phyloP scores from a whole-genome alignment of 495 filamentous ascomycete species.

The Beverwykella pulmonaria region DNA sequence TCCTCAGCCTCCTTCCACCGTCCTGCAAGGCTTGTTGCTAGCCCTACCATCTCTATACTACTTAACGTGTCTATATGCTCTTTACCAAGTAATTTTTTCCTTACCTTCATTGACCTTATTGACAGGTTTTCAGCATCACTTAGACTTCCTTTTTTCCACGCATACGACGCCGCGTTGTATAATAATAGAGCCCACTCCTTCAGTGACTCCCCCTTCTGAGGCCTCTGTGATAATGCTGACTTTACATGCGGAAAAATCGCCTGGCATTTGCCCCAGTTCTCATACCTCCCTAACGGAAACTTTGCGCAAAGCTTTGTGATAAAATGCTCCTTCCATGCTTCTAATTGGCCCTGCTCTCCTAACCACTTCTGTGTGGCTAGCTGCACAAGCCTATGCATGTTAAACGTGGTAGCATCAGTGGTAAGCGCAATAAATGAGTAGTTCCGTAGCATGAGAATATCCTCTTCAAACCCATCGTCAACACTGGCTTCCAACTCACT shows the following conservation, averaged over 20 bases:
- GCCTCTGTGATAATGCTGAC: conserved; percentile 17
- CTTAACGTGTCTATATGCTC: conserved; percentile 22
- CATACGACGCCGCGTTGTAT: conserved; percentile 15
- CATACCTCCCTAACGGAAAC: conserved; percentile 46
- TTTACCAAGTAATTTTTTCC: conserved; percentile 18
- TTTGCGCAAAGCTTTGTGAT: conserved; percentile 44
- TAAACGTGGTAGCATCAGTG: conserved; percentile 39
- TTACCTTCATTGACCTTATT: conserved; percentile 1
- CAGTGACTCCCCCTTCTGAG: conserved; percentile 24
- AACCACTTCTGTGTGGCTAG: conserved; percentile 52
- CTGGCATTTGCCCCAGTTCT: conserved; percentile 40
- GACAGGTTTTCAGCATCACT: conserved; percentile 19
- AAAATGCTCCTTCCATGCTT: conserved; percentile 47
- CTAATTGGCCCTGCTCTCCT: conserved; percentile 42
- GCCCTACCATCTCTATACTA: conserved; percentile 19
- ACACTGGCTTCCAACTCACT: no score
- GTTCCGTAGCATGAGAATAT: conserved; percentile 15
- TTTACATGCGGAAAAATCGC: conserved; percentile 41
- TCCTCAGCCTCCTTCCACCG: conserved; percentile 13
- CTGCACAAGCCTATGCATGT: conserved; percentile 57
- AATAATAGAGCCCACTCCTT: conserved; percentile 38
- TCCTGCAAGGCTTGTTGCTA: conserved; percentile 3
- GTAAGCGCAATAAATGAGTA: conserved; percentile 35
- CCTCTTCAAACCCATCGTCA: conserved; percentile 22
- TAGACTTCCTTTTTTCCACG: conserved; percentile 2